These are phyloP conservation scores for Tubosaeta sp. DNA, from an alignment of 768 basidiomycete species.

Conservation along the genomic window DNA sequence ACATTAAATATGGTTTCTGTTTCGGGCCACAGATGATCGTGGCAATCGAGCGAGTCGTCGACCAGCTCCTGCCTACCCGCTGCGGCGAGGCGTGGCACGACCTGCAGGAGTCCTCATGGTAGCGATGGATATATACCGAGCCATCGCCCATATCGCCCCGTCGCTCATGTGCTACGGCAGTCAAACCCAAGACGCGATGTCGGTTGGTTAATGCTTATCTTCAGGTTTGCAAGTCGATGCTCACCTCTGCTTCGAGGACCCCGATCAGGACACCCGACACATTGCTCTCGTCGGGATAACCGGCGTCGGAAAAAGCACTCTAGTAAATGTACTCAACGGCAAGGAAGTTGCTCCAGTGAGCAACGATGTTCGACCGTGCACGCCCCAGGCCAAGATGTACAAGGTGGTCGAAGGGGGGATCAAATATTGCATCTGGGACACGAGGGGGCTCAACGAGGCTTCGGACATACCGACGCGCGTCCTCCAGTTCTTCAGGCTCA, in stretches of 20 bases:
- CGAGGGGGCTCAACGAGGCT: slow-evolving; percentile 24
- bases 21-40: neutral
- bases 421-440: slow-evolving; percentile 21
- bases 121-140: neutral
- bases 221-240: neutral
- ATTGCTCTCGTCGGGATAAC: slow-evolving; percentile 22
- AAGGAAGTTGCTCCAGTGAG: slow-evolving; percentile 7
- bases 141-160: neutral
- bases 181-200: slow-evolving; percentile 8
- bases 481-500: neutral
- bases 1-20: neutral
- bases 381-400: slow-evolving; percentile 3
- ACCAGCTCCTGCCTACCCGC: neutral
- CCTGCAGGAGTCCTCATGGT: slow-evolving; percentile 20
- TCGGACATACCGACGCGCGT: slow-evolving; percentile 1
- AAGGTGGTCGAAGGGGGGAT: slow-evolving; percentile 3
- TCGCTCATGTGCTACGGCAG: neutral
- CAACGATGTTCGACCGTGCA: slow-evolving; percentile 22
- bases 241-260: slow-evolving; percentile 2
- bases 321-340: slow-evolving; percentile 25
- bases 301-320: slow-evolving; percentile 26
- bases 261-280: slow-evolving; percentile 3
- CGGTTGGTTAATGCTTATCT: slow-evolving; percentile 9
- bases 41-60: neutral
- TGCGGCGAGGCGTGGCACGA: neutral